Evolutionary conservation across 2,329 filamentous ascomycete species (phyloP).

Genomic region (Fusarium sp.): DNA sequence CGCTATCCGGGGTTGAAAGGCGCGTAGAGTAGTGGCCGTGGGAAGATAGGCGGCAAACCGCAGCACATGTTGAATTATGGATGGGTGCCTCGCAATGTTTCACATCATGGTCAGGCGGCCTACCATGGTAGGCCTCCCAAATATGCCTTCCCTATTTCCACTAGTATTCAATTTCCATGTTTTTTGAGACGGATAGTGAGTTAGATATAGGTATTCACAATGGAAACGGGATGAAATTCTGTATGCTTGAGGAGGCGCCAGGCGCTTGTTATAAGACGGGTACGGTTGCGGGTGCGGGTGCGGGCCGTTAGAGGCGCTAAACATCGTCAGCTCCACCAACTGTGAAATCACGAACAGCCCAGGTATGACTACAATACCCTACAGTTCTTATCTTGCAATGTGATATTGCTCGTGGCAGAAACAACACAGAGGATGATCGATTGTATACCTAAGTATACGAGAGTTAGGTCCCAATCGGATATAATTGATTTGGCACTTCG

Average conservation of each 20-base stretch:
- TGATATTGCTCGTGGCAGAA: background rate
- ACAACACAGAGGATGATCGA: too few species aligned
- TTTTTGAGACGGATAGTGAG: too few species aligned
- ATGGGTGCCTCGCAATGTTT: background rate
- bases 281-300: constrained; percentile 15
- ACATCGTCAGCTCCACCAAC: constrained; percentile 2
- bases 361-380: background rate
- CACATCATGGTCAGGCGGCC: background rate
- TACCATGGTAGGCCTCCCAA: background rate
- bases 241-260: background rate
- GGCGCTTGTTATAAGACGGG: background rate
- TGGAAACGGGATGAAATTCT: background rate
- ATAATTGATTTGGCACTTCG: background rate
- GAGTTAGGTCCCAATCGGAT: background rate
- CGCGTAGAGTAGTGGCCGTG: constrained; percentile 10
- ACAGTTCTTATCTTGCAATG: background rate
- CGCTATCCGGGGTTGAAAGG: background rate
- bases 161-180: background rate
- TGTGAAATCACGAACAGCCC: background rate
- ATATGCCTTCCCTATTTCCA: background rate
- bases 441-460: too few species aligned
- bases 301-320: constrained; percentile 31
- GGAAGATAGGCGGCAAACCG: constrained; percentile 14
- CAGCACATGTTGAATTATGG: background rate
- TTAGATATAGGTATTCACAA: background rate